Evolutionary conservation across 2,329 filamentous ascomycete species (phyloP), one percentile per base, ranked within the genome.

Genomic region (Whalleya microplaca): DNA sequence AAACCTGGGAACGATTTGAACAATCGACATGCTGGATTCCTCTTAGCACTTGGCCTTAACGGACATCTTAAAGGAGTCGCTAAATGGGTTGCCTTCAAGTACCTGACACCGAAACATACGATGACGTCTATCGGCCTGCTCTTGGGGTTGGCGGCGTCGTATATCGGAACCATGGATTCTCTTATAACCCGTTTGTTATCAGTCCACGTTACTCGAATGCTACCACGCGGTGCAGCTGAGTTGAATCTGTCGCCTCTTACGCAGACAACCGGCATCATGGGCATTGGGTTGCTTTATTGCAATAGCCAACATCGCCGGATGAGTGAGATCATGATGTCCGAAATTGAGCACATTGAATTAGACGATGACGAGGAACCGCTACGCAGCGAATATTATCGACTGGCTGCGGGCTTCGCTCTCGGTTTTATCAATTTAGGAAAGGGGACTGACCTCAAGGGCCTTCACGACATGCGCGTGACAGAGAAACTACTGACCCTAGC

Each of bases 1-100:
- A 97, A 96, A 71, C 94, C 95, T 0, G 77, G 78, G 0, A 84
- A 86, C 40, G 95, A 99, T 51, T 81, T 97, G 14, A 97, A 90
- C 61, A 97, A 98, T 70, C 85, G 95, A n/a, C 95, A 99, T 72
- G 96, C 95, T 27, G 95, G 95, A 0, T 95, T 99, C 62, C 76
- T 99, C 43, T 81, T 99, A 0, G 95, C 92, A 3, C 80, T 99
- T 3, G 95, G 95, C 2, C 79, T 99, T 21, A 97, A 97, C 66
- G 96, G 95, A 0, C 96, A 99, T 75, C 79, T 99, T n/a, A 95
- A 91, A 65, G 89, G 87, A 7, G 84, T 99, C 23, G 95, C 95
- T 2, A 98, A 98, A 77, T 99, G 95, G 94, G 89, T 99, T 43
- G 94, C 93, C 8, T 99, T 98, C 82, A 98, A 97, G 70, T 99